Evolutionary conservation across 805 yeast species (phyloP).

Genomic region (Ogataea ganodermae): DNA sequence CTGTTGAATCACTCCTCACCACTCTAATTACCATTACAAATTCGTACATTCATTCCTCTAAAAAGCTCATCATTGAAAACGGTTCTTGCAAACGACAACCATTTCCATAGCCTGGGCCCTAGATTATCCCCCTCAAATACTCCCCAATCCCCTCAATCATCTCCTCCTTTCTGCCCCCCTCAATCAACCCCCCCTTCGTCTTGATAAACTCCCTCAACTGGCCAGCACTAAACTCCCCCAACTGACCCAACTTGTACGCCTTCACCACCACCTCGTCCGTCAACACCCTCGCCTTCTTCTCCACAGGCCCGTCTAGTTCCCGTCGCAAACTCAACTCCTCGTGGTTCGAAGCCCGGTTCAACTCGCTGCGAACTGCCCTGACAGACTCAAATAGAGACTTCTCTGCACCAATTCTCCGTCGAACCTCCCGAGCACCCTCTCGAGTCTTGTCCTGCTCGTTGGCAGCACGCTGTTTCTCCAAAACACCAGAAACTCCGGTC

Average conservation of each 20-base stretch:
- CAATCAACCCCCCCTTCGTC: conserved; percentile 38
- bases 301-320: conserved; percentile 10
- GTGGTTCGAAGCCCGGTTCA: conserved; percentile 28
- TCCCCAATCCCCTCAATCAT: conserved; percentile 43
- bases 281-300: conserved; percentile 22
- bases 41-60: no score
- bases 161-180: conserved; percentile 44
- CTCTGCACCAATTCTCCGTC: conserved; percentile 13
- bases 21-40: no score
- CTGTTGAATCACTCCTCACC: no score
- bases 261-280: conserved; percentile 43
- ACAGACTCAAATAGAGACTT: conserved; percentile 14
- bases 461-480: conserved; percentile 19
- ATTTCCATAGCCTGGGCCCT: no score
- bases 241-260: conserved; percentile 41
- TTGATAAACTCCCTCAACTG: conserved; percentile 45
- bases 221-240: conserved; percentile 41
- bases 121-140: conserved; percentile 20
- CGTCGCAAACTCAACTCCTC: conserved; percentile 18
- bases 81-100: no score
- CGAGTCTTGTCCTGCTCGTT: conserved; percentile 28
- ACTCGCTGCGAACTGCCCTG: conserved; percentile 20
- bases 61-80: no score
- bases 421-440: conserved; percentile 13
- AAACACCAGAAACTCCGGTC: conserved; percentile 12